A percentile compares a stretch with the other conserved stretches of the same genome.
Evolutionary conservation across 148 eudicot species (phyloP).

Genomic region (Spergularia bocconei): DNA sequence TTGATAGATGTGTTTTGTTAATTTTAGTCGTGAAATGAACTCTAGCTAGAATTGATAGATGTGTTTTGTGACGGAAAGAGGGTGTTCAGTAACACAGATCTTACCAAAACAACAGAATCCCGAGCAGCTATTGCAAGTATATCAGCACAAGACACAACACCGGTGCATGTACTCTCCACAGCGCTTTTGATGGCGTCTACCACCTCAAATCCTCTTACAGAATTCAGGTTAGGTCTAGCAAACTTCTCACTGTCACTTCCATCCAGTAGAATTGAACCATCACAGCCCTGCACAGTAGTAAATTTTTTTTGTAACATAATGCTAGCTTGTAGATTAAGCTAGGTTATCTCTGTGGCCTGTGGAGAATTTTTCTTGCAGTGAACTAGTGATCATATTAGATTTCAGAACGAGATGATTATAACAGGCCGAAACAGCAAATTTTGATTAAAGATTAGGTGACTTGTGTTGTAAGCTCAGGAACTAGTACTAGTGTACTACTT

Average conservation of each 20-base stretch:
- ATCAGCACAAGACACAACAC: slow-evolving; percentile 74
- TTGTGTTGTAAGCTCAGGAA: background rate
- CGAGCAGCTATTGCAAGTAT: slow-evolving; percentile 74
- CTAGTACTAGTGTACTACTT: too few relatives aligned
- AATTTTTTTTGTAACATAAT: too few relatives aligned
- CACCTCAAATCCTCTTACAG: slow-evolving; percentile 70
- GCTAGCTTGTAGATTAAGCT: too few relatives aligned
- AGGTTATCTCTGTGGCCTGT: too few relatives aligned
- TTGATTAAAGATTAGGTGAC: background rate
- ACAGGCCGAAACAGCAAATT: too few relatives aligned
- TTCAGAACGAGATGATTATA: too few relatives aligned
- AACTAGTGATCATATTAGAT: too few relatives aligned
- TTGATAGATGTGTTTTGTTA: too few relatives aligned
- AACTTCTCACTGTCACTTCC: slow-evolving; percentile 69
- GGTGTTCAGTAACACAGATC: background rate
- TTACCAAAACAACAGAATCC: slow-evolving; percentile 66
- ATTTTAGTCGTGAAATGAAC: too few relatives aligned
- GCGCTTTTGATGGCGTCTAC: slow-evolving; percentile 65
- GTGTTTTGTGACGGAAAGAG: too few relatives aligned
- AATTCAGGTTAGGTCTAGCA: slow-evolving; percentile 57
- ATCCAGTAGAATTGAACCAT: slow-evolving; percentile 66
- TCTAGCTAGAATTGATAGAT: too few relatives aligned
- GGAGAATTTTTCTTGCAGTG: too few relatives aligned
- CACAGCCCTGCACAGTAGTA: slow-evolving; percentile 59
- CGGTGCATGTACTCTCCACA: slow-evolving; percentile 62